phyloP scores from a whole-genome alignment of 345 rosid species.

The Eucalyptus regnans region DNA sequence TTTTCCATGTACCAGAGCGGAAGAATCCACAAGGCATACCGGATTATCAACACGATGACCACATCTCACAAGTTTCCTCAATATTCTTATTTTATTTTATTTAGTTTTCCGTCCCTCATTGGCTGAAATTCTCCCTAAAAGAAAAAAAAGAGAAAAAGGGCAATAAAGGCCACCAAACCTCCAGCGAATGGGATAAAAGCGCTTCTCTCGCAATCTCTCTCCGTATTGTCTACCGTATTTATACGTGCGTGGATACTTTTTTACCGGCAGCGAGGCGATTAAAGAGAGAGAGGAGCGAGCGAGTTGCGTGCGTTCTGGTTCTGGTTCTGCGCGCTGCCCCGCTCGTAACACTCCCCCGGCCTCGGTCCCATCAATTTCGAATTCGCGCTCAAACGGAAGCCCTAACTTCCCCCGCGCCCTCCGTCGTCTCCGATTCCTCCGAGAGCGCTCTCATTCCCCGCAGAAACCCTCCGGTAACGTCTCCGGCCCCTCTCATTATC shows the following conservation, averaged over 20 bases:
- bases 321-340: neutral
- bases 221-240: neutral
- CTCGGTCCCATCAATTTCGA: neutral
- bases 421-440: neutral
- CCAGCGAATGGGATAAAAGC: neutral
- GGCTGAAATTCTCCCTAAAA: neutral
- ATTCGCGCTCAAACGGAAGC: neutral
- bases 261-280: neutral
- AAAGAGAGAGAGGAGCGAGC: neutral
- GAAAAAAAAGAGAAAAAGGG: neutral
- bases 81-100: no score
- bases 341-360: neutral
- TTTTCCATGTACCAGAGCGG: neutral
- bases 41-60: neutral
- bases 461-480: neutral
- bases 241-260: neutral
- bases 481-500: neutral
- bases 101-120: neutral
- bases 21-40: neutral
- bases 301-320: neutral
- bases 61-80: neutral
- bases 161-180: neutral
- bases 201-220: neutral
- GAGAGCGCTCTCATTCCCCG: neutral
- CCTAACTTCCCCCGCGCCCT: neutral